Conservation (phyloP, 2,329 filamentous ascomycete species). For the Bipolaris victoriae region DNA sequence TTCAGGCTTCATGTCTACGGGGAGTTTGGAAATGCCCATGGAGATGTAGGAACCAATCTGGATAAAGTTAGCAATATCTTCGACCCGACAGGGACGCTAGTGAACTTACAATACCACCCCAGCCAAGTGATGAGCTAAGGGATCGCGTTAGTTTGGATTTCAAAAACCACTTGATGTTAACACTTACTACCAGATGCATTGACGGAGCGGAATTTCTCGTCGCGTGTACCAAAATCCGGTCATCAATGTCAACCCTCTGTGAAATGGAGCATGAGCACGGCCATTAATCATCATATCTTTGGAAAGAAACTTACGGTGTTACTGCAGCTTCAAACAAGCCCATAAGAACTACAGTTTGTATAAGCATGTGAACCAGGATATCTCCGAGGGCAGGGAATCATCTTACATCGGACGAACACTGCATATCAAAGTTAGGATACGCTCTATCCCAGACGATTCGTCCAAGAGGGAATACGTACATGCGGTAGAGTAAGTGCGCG, state of each 20-base stretch:
- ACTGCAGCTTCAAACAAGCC: slow-evolving; percentile 58
- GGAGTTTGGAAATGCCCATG: slow-evolving; percentile 52
- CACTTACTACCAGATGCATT: slow-evolving; percentile 27
- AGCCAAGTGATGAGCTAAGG: slow-evolving; percentile 57
- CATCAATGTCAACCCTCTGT: slow-evolving; percentile 64
- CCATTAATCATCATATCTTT: too few relatives aligned
- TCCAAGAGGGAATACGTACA: slow-evolving; percentile 11
- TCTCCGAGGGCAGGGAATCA: too few relatives aligned
- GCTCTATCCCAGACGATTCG: too few relatives aligned
- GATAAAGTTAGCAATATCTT: too few relatives aligned
- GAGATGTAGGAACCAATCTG: slow-evolving; percentile 64
- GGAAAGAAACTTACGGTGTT: slow-evolving; percentile 42
- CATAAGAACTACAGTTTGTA: slow-evolving; percentile 47
- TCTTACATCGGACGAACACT: too few relatives aligned
- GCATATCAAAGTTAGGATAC: too few relatives aligned
- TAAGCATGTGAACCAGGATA: too few relatives aligned
- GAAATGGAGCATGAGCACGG: too few relatives aligned
- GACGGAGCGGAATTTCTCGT: slow-evolving; percentile 66
- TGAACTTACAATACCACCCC: slow-evolving; percentile 55
- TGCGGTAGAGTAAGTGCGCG: slow-evolving; percentile 36
- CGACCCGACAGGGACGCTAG: too few relatives aligned
- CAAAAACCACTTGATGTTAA: too few relatives aligned
- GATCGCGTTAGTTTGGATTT: too few relatives aligned
- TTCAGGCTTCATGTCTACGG: slow-evolving; percentile 1
- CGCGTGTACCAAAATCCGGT: slow-evolving; percentile 71